A percentile compares a stretch with the other conserved stretches of the same genome.
Evolutionary conservation across 148 eudicot species (phyloP).

Genomic region (Chenopodium suecicum): DNA sequence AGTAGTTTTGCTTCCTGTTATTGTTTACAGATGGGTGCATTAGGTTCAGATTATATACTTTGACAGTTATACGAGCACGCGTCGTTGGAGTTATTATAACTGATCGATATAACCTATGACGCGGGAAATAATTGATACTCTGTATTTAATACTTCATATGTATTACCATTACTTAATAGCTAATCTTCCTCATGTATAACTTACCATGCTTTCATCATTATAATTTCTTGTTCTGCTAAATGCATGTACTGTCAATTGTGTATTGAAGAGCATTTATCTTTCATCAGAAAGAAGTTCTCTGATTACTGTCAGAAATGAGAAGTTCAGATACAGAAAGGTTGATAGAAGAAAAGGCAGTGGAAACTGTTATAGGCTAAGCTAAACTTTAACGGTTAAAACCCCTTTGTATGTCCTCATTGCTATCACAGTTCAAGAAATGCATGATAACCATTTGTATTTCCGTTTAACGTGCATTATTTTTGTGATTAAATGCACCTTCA

Average conservation of each 20-base stretch:
- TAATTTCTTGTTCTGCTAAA: neutral
- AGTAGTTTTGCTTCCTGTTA: neutral
- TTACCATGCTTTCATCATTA: neutral
- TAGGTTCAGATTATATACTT: neutral
- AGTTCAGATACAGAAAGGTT: neutral
- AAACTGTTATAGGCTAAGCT: constrained; percentile 3
- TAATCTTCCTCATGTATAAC: neutral
- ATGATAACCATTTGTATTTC: neutral
- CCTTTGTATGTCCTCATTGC: neutral
- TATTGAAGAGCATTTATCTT: constrained; percentile 20
- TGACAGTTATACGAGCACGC: neutral
- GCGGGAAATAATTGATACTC: neutral
- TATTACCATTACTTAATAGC: neutral
- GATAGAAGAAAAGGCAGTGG: neutral
- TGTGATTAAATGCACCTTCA: neutral
- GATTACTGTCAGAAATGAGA: constrained; percentile 12
- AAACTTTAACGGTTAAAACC: neutral
- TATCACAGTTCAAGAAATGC: neutral
- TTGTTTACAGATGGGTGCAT: neutral
- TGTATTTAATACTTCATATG: neutral
- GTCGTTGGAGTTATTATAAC: neutral
- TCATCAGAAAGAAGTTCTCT: constrained; percentile 8
- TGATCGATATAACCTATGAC: neutral
- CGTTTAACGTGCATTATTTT: neutral
- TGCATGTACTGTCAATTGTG: neutral